Evolutionary conservation across 345 rosid genomes (phyloP), one percentile per base, ranked within the genome.

Genomic region (Eucalyptus regnans): DNA sequence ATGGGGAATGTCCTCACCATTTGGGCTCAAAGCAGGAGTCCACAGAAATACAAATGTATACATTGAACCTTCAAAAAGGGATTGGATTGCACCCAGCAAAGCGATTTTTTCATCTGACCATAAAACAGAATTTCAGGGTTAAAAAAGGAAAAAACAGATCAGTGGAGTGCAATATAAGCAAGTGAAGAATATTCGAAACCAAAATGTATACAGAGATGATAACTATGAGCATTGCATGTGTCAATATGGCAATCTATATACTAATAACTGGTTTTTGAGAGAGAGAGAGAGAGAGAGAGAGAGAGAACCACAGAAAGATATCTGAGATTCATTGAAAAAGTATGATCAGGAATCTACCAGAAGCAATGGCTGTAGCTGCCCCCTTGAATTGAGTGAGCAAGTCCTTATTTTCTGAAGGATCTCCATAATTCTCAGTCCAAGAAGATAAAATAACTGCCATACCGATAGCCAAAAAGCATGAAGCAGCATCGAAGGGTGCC

Each of bases 41-140:
- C 99, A 97, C 33, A 97, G 98, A 94, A 97, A 97, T 80, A 97
- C 99, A 87, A 97, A 97, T 89, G 99, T 97, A 91, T 97, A 97
- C 99, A 97, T 97, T 9, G 99, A 97, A 86, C 99, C 99, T 93
- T 97, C 99, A 92, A 97, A 97, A 84, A 97, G 92, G 60, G 99
- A 97, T 90, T 97, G 99, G 86, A 97, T 97, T 80, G 99, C 99
- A 25, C 99, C 99, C 91, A 97, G 91, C 92, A 97, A 90, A 17
- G 99, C 99, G 87, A 97, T 97, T 92, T 96, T 97, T 90, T 97
- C 99, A 94, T 97, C 99, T 97, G 94, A 33, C 52, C 80, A 76
- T 68, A 20, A 44, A 89, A 79, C 13, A 89, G 31, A 80, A 83
- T 87, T 89, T 91, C 85, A 91, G 86, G 62, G 80, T 62, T 86